Conservation (phyloP, 1,284 basidiomycete genomes). For the Fomitopsis schrenkii region DNA sequence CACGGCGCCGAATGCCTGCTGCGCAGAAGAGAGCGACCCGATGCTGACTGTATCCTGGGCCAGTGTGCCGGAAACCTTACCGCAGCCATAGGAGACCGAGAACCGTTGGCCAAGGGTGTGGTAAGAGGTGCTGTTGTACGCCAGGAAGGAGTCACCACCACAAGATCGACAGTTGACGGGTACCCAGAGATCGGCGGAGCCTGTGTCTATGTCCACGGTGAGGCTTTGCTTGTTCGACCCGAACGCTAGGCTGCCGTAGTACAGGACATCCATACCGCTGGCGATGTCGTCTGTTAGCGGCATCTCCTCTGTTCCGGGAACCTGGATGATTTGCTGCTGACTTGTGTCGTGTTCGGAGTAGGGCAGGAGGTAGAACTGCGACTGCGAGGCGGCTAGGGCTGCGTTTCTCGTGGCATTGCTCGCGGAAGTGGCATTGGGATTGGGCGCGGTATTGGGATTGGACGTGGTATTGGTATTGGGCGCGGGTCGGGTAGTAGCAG, state of each 20-base stretch:
- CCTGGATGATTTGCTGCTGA: conserved; percentile 10
- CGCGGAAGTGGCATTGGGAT: neutral
- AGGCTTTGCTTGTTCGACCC: conserved; percentile 45
- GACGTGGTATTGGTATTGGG: neutral
- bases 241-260: conserved; percentile 44
- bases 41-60: conserved; percentile 46
- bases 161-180: conserved; percentile 40
- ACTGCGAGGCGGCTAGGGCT: neutral
- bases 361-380: neutral
- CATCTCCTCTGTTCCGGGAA: conserved; percentile 20
- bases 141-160: conserved; percentile 32
- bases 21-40: conserved; percentile 36
- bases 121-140: conserved; percentile 38
- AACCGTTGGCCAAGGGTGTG: conserved; percentile 33
- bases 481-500: neutral
- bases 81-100: conserved; percentile 50
- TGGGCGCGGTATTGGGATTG: neutral
- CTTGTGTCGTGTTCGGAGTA: neutral
- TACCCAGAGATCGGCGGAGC: conserved; percentile 57
- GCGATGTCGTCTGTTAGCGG: conserved; percentile 37
- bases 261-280: conserved; percentile 41
- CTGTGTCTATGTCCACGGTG: conserved; percentile 54
- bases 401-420: neutral
- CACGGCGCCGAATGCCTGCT: conserved; percentile 49
- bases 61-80: conserved; percentile 42